phyloP scores from a whole-genome alignment of 2,329 filamentous ascomycete species.

The Scytalidium lignicola region DNA sequence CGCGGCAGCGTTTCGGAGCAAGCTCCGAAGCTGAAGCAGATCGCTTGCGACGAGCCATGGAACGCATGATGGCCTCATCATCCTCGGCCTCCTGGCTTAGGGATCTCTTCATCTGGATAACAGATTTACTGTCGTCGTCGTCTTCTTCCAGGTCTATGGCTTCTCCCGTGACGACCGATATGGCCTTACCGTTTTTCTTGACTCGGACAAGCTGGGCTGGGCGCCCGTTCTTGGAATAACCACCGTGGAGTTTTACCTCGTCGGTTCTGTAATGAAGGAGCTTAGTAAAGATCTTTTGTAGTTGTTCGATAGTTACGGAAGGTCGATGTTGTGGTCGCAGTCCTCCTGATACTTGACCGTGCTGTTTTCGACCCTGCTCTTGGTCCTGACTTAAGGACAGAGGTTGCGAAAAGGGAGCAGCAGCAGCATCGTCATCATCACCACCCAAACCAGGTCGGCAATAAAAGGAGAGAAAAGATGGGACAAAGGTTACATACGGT shows the following conservation, averaged over 20 bases:
- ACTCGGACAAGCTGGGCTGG: constrained; percentile 80
- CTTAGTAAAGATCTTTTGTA: constrained; percentile 17
- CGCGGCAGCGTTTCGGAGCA: constrained; percentile 70
- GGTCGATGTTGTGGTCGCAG: not conserved
- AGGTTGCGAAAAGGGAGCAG: not conserved
- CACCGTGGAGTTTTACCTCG: constrained; percentile 75
- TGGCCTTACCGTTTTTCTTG: constrained; percentile 71
- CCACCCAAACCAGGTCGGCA: not conserved
- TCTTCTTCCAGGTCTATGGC: constrained; percentile 55
- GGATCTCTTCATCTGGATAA: constrained; percentile 59
- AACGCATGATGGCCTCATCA: constrained; percentile 78
- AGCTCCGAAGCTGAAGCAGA: constrained; percentile 81
- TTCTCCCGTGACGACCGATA: constrained; percentile 70
- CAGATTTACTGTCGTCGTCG: constrained; percentile 40
- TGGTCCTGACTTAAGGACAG: not conserved
- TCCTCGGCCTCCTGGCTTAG: constrained; percentile 66
- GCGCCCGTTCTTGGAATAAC: constrained; percentile 73
- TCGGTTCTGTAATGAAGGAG: constrained; percentile 47
- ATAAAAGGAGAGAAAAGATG: not conserved
- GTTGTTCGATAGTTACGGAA: constrained; percentile 25
- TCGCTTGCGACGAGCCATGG: constrained; percentile 95
- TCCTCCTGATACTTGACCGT: not conserved
- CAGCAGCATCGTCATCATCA: no score
- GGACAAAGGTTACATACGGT: constrained; percentile 39
- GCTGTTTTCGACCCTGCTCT: no score